These are phyloP conservation scores for Stephania japonica DNA, from an alignment of 164 flowering plant genomes.

Conservation along the genomic window DNA sequence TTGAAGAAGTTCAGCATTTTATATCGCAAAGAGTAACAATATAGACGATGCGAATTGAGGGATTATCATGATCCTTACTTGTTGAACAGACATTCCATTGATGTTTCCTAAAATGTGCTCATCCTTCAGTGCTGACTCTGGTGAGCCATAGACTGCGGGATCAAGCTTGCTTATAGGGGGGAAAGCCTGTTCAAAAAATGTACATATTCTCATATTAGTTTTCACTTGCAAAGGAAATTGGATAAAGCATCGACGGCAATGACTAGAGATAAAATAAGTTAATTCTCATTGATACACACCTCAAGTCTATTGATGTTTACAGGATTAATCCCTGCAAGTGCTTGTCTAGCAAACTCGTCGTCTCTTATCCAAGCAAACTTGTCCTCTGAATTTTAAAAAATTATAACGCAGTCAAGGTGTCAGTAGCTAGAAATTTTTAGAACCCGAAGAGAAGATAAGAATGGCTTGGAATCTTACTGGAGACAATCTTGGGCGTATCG, in stretches of 20 bases:
- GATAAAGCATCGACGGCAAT: too few relatives aligned
- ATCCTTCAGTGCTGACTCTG: slow-evolving; percentile 73
- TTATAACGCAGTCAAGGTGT: background rate
- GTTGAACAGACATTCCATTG: slow-evolving; percentile 73
- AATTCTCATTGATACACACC: slow-evolving; percentile 11
- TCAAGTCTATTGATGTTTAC: slow-evolving; percentile 62
- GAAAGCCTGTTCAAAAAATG: slow-evolving; percentile 27
- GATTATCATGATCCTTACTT: slow-evolving; percentile 33
- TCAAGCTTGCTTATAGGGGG: slow-evolving; percentile 87
- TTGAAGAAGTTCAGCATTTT: background rate
- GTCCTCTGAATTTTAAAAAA: slow-evolving; percentile 49
- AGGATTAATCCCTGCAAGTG: slow-evolving; percentile 84
- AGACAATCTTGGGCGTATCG: slow-evolving; percentile 66
- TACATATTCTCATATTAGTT: background rate
- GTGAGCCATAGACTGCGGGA: slow-evolving; percentile 64
- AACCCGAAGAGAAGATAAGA: background rate
- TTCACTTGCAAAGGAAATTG: too few relatives aligned
- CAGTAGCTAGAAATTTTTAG: background rate
- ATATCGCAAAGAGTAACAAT: background rate
- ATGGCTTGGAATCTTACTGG: slow-evolving; percentile 47
- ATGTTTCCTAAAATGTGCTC: slow-evolving; percentile 69
- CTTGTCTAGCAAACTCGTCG: slow-evolving; percentile 89
- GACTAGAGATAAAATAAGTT: background rate
- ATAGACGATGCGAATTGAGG: too few relatives aligned
- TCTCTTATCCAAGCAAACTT: slow-evolving; percentile 90